Base-by-base conservation (phyloP, 2,329 filamentous ascomycete species). In the Sporothrix euskadiensis region DNA sequence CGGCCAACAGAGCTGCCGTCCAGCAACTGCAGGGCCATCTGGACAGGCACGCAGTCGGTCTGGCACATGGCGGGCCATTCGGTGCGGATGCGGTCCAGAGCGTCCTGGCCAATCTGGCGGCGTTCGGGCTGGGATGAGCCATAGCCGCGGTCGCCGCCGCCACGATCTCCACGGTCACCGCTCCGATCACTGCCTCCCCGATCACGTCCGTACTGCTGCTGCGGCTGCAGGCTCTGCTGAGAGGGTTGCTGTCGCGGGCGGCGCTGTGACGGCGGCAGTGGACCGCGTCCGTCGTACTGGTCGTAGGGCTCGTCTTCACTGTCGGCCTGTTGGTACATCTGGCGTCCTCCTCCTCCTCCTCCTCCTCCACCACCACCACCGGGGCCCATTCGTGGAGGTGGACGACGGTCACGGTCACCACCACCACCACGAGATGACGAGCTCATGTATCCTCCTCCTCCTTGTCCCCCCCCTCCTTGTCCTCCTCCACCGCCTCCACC, bases 61-160 rank as follows among this genome's bases (percentile, higher is more conserved):
- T 92, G 88, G 76, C 92, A 93, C 92, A 99, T 96, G 77, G 94
- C 92, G 59, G 93, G 91, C 95, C 96, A 99, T 80, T 97, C 94
- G 73, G 88, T 84, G 80, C 94, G 91, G 79, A 99, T 97, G 77
- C 92, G 90, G 77, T 93, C 90, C 68, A 98, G 85, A 1, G 97
- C 88, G 26, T 77, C 76, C 77, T 89, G 85, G 69, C 83, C 82
- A 74, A 89, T 89, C 79, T 89, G 86, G 68, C 85, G 82, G 80
- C 88, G 49, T 14, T 56, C 70, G 7, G 57, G 54, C 30, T 47
- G 54, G 16, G 54, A 32, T 7, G 47, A 44, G 30, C 19, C 87
- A 71, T 87, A 86, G 76, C 82, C 87, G n/a, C 79, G 61, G 77
- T 75, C 66, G 78, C 19, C 75, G 70, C 14, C 41, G 35, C 39